phyloP scores from a whole-genome alignment of 208 protist species.

The Trypanosoma avium region DNA sequence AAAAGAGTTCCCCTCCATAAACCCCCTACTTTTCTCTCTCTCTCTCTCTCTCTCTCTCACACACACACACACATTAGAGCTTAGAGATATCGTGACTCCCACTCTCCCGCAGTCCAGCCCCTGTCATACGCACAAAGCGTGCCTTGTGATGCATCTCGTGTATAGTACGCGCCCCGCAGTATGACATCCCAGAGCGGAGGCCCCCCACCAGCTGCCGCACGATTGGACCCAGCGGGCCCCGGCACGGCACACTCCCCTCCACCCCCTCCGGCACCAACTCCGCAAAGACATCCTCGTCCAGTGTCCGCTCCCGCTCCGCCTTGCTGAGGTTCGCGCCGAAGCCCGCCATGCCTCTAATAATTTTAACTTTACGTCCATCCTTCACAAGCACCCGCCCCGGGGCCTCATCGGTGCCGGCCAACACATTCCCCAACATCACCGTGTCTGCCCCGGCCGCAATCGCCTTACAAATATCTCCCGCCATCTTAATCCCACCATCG shows the following conservation, averaged over 20 bases:
- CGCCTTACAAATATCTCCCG: constrained; percentile 88
- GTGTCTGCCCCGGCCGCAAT: constrained; percentile 86
- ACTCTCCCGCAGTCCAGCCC: constrained; percentile 79
- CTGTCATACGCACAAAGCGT: constrained; percentile 83
- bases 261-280: constrained; percentile 89
- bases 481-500: constrained; percentile 83
- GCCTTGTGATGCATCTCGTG: constrained; percentile 81
- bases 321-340: constrained; percentile 91
- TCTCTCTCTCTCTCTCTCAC: not conserved
- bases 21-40: not conserved
- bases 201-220: constrained; percentile 87
- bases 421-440: constrained; percentile 91
- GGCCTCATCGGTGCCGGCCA: constrained; percentile 89
- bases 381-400: constrained; percentile 87
- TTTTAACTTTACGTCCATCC: constrained; percentile 91
- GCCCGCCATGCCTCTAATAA: constrained; percentile 91
- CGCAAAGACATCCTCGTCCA: constrained; percentile 84
- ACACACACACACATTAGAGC: constrained; percentile 39
- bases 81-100: constrained; percentile 91
- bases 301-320: constrained; percentile 77
- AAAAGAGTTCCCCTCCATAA: not conserved
- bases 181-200: constrained; percentile 88
- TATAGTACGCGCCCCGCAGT: constrained; percentile 80
- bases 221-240: constrained; percentile 76
- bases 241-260: constrained; percentile 86